Evolutionary conservation across 805 yeast genomes (phyloP), one percentile per base, ranked within the genome.

Genomic region (Sungouiozyma intestinalis): DNA sequence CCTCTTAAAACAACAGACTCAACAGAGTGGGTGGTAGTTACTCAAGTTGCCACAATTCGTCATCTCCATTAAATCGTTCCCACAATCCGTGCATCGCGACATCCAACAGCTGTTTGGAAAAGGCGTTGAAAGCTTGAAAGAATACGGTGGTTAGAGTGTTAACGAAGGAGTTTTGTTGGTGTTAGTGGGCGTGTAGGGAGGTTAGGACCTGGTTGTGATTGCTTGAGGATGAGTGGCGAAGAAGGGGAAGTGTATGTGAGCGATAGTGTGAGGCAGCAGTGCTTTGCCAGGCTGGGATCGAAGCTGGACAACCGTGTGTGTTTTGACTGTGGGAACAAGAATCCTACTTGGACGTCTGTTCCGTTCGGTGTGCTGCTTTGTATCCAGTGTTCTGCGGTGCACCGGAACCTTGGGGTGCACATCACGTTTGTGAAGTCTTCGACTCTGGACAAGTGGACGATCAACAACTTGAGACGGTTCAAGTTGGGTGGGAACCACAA

Each of bases 321-420:
- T 66, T 90, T 92, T 65, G 98, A 92, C 61, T 92, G 98, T 64
- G 75, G 82, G 41, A 84, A 88, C 53, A 86, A 84, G 59, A 88
- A 88, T 62, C 97, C 98, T 32, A 86, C 97, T 0, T 92, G 98
- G 98, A 85, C 98, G 3, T 90, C 97, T 13, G 87, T 90, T 42
- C 95, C 97, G 13, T 90, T 85, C 64, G 98, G 97, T 43, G 84
- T 88, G 40, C 75, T 88, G 60, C 67, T 92, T 45, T 92, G 98
- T 68, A 72, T 88, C 46, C 95, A 92, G 62, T 92, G 98, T 64
- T 84, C 95, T 41, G 88, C 97, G 3, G 86, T 83, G 40, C 98
- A 92, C 68, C 77, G 98, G 64, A 87, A 87, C 62, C 65, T 92
- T 66, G 98, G 98, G 45, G 97, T 88, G 33, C 98, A 92, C 62